Percentiles rank a stretch among this genome's conserved stretches.
Evolutionary conservation across 163 green algal species (phyloP).

Genomic region (Botryococcus braunii): DNA sequence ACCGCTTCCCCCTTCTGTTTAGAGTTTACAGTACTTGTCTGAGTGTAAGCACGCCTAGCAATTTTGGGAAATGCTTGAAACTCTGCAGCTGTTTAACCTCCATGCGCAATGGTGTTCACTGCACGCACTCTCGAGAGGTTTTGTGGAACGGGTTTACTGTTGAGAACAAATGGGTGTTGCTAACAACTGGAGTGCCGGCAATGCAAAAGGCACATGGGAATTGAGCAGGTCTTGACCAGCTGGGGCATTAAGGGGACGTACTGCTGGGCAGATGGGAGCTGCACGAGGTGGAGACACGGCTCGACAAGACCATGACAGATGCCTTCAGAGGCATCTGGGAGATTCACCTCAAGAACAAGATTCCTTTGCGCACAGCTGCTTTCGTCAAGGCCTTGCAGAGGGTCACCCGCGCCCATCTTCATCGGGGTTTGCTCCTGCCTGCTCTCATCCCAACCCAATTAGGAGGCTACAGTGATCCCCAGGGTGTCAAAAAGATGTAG

Average conservation of each 20-base stretch:
- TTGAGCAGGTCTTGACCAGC: background rate
- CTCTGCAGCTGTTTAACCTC: background rate
- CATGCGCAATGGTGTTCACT: background rate
- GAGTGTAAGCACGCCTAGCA: background rate
- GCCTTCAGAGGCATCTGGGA: constrained; percentile 41
- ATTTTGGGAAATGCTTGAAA: background rate
- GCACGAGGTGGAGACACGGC: constrained; percentile 65
- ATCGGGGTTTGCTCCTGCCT: constrained; percentile 35
- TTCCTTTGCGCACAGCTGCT: constrained; percentile 76
- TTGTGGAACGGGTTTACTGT: background rate
- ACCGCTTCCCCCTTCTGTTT: background rate
- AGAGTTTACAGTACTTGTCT: background rate
- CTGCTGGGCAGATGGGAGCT: constrained; percentile 43
- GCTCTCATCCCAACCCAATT: too few species aligned
- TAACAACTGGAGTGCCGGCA: background rate
- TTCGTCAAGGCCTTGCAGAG: constrained; percentile 79
- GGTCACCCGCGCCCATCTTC: constrained; percentile 67
- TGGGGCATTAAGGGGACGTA: background rate
- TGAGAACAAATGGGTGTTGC: background rate
- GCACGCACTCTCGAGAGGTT: background rate
- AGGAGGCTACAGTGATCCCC: too few species aligned
- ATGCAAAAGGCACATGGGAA: background rate
- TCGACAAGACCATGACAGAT: constrained; percentile 44
- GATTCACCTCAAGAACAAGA: constrained; percentile 43
- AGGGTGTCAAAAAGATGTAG: too few species aligned